Evolutionary conservation across 495 filamentous ascomycete species (phyloP).

Genomic region (Penicillium lividum): DNA sequence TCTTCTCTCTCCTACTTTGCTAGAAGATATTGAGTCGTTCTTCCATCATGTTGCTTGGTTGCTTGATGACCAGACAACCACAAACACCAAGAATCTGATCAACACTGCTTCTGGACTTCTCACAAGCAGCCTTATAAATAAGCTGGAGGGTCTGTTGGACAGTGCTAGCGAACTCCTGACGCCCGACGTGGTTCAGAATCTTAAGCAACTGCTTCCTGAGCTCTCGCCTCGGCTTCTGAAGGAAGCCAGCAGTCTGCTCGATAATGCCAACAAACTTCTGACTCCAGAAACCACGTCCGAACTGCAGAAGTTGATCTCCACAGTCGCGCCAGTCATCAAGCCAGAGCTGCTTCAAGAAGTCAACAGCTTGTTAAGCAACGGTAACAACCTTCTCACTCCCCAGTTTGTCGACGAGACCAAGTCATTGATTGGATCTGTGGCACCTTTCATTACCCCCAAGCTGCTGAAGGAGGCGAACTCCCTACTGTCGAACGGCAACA

Average conservation of each 20-base stretch:
- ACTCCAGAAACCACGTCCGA: conserved; percentile 23
- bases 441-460: conserved; percentile 35
- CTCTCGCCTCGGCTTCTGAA: conserved; percentile 25
- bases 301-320: conserved; percentile 21
- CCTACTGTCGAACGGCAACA: conserved; percentile 41
- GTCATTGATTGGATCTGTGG: conserved; percentile 30
- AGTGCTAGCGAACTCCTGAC: conserved; percentile 24
- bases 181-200: conserved; percentile 4
- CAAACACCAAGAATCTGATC: conserved; percentile 38
- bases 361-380: conserved; percentile 38
- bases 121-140: conserved; percentile 27
- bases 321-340: conserved; percentile 33
- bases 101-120: conserved; percentile 30
- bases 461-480: conserved; percentile 40
- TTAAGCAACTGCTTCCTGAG: conserved; percentile 16
- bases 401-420: conserved; percentile 39
- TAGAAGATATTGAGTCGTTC: conserved; percentile 45
- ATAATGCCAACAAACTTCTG: conserved; percentile 20
- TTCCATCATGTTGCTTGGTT: conserved; percentile 46
- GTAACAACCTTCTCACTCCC: conserved; percentile 33
- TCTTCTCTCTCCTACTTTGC: conserved; percentile 42
- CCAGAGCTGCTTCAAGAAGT: conserved; percentile 40
- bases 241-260: conserved; percentile 4
- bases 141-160: conserved; percentile 35
- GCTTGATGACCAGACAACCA: conserved; percentile 42